These are phyloP conservation scores for Globisporangium yorkense DNA, from an alignment of 352 stramenopile genomes.

Conservation along the genomic window DNA sequence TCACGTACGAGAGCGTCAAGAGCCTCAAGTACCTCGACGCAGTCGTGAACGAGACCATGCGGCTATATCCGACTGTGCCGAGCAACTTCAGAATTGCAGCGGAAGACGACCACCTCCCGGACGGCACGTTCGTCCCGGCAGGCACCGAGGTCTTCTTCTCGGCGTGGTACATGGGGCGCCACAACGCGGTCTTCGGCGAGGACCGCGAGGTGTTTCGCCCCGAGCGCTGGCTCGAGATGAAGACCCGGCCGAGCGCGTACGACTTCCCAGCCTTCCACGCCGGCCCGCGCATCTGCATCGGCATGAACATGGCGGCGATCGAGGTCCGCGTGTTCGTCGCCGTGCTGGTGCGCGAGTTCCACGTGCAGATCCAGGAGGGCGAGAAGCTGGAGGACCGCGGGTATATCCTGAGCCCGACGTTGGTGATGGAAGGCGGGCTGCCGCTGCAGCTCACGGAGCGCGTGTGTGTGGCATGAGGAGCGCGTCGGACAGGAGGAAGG, in stretches of 20 bases:
- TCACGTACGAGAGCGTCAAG: neutral
- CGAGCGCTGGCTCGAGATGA: constrained; percentile 60
- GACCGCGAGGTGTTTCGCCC: constrained; percentile 49
- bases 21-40: neutral
- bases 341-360: neutral
- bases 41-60: neutral
- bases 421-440: neutral
- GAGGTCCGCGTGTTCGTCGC: constrained; percentile 14
- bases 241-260: constrained; percentile 48
- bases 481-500: neutral
- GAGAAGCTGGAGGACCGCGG: neutral
- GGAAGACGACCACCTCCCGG: neutral
- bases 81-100: neutral
- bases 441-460: neutral
- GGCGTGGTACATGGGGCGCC: constrained; percentile 73
- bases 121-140: neutral
- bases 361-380: neutral
- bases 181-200: constrained; percentile 23
- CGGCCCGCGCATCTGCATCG: constrained; percentile 58
- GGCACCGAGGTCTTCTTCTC: constrained; percentile 10
- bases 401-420: neutral
- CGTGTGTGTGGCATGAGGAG: neutral
- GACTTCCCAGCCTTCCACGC: constrained; percentile 70
- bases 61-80: neutral
- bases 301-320: constrained; percentile 64